These are phyloP conservation scores for Pseudopyricularia javanii DNA, from an alignment of 2,329 filamentous ascomycete species.

Conservation along the genomic window DNA sequence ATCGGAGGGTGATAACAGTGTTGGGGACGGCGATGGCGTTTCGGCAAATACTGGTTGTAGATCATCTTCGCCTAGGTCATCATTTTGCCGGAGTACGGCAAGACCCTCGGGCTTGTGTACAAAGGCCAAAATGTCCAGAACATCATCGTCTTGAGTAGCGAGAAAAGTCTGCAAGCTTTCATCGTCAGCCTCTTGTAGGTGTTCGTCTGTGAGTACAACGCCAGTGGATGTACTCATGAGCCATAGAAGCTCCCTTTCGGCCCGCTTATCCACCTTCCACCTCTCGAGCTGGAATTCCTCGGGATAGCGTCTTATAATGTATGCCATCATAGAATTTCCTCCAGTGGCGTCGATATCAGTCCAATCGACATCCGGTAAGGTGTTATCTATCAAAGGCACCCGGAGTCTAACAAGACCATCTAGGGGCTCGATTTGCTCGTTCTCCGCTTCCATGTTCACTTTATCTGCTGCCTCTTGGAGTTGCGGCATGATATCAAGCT, in stretches of 20 bases:
- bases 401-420: neutral
- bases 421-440: conserved; percentile 2
- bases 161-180: neutral
- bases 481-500: neutral
- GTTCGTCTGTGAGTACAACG: neutral
- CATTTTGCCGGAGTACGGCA: neutral
- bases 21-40: neutral
- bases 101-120: neutral
- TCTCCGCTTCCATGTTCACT: neutral
- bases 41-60: neutral
- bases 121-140: neutral
- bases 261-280: neutral
- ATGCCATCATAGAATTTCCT: neutral
- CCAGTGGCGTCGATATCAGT: neutral
- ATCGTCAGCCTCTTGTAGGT: neutral
- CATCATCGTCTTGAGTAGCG: neutral
- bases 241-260: conserved; percentile 1
- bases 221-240: neutral
- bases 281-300: neutral
- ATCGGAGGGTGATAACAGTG: neutral
- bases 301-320: neutral
- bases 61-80: neutral
- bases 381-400: neutral
- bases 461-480: neutral
- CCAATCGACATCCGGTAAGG: neutral